Evolutionary conservation across 2,329 filamentous ascomycete species (phyloP), one percentile per base, ranked within the genome.

Genomic region (Tolypocladium cylindrosporum): DNA sequence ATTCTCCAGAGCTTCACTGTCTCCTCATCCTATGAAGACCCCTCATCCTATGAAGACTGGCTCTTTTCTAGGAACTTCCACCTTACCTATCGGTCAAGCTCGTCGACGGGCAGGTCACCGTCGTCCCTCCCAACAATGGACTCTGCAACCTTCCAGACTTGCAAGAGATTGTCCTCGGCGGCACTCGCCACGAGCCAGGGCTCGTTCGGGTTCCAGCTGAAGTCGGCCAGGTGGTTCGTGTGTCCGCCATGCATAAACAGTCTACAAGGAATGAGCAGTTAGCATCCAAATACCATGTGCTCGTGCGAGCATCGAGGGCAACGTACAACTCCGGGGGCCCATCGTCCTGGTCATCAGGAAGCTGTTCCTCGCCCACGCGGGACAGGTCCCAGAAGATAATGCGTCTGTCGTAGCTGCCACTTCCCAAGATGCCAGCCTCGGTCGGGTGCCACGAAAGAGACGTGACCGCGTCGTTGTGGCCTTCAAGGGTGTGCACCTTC

Each of bases 191-290:
- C 89, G 57, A 97, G 84, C 95, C 95, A 99, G 5, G 93, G 92
- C 67, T 97, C 91, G 70, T 96, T 96, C 65, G 86, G 85, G 74
- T 99, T 99, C 93, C 93, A 99, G 75, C 89, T 93, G 69, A 99
- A 99, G 74, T 99, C 95, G 41, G 90, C 91, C 61, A 99, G 85
- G 64, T 95, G 89, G 75, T 97, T 97, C 13, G 94, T 99, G 77
- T 99, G 95, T 39, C 94, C 94, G 61, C 94, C 94, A 68, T 99
- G 94, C 92, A 99, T 97, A 75, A 99, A 99, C 1, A 99, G 78
- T 53, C 89, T 91, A 59, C 7, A 45, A 51, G 13, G 56, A 40
- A 7, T 21, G 5, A 43, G 60, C 53, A 63, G 63, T 70, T 63
- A 71, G 64, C 55, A 60, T 45, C 5, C 14, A 21, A 21, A 9